Evolutionary conservation across 208 protist genomes (phyloP), one percentile per base, ranked within the genome.

Genomic region (Vickermania spadyakhi): DNA sequence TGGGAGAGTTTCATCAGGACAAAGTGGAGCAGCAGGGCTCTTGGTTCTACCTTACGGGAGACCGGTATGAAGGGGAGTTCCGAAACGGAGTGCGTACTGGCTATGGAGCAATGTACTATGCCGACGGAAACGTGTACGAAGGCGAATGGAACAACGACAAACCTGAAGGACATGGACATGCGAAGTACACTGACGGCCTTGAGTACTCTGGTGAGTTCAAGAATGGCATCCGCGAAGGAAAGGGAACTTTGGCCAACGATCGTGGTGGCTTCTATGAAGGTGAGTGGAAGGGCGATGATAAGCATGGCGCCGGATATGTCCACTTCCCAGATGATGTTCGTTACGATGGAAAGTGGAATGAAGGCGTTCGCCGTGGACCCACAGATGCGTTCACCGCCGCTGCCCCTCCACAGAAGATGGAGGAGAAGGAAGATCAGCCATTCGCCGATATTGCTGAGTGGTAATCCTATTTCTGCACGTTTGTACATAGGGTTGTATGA

Each of bases 201-300:
- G 45, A 26, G 30, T 72, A 72, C 31, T 59, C 66, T 50, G 67
- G 67, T 7, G 31, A 68, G 28, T 73, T 54, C 3, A 28, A 62
- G 27, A 25, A 55, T 55, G 51, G 25, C 26, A 23, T 5, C 7
- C 51, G 51, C 25, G 13, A 27, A 11, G 51, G 51, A 7, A 27
- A 18, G 51, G 51, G 51, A 18, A 18, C 21, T 7, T 7, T 55
- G 7, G 13, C 51, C 25, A 55, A 55, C 21, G 25, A 27, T 22
- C 21, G 26, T 7, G 51, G 51, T 55, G 51, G 51, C 51, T 27
- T 28, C 51, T 55, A 55, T 22, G 51, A 55, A 22, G 51, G 51
- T 26, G 51, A 27, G 21, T 55, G 51, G 51, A 55, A 55, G 51
- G 51, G 25, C 5, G 25, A 55, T 22, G 51, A 18, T 23, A 55